Base-by-base conservation (phyloP, 2,329 filamentous ascomycete species). In the Neocucurbitaria cava region DNA sequence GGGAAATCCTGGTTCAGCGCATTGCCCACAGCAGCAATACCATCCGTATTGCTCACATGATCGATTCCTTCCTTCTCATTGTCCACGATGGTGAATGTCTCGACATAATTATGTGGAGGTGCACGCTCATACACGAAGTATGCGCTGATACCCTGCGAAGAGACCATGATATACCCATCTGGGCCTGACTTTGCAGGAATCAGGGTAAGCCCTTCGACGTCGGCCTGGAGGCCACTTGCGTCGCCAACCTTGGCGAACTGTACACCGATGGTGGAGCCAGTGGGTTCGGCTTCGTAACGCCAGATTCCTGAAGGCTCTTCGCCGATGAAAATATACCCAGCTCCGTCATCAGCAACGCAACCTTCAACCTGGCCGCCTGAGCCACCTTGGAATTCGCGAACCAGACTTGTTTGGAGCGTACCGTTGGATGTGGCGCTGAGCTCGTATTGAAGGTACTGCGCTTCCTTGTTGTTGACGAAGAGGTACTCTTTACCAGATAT, bases 401-500 rank as follows among this genome's bases (percentile, higher is more conserved):
- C 80, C 1, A 85, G 76, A 0, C 69, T 75, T 0, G 81, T 82
- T 28, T 78, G 64, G 1, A 84, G 75, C 1, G 76, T 76, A 5
- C 77, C 77, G 26, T 80, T 70, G 3, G 69, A 28, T 4, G 73
- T 72, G 0, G 77, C 77, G 0, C 52, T 62, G 1, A 85, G 69
- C 52, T 83, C 80, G 54, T 81, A 84, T 61, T 85, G 82, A 0
- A 84, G 77, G 56, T 84, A 84, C n/a, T 79, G 72, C 1, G 82
- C 79, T 0, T 80, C 77, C 58, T 85, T 85, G 46, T 80, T 78
- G 59, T 85, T 85, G 55, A 84, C 81, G 46, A 84, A 84, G 20
- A 85, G 77, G 51, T 83, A 83, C 35, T 83, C 79, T 59, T 80
- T 82, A 21, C 76, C 77, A 0, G 77, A 79, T 28, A 67, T 78